Conservation (phyloP, 2,329 filamentous ascomycete genomes). For the Aspergillus viridinutans region DNA sequence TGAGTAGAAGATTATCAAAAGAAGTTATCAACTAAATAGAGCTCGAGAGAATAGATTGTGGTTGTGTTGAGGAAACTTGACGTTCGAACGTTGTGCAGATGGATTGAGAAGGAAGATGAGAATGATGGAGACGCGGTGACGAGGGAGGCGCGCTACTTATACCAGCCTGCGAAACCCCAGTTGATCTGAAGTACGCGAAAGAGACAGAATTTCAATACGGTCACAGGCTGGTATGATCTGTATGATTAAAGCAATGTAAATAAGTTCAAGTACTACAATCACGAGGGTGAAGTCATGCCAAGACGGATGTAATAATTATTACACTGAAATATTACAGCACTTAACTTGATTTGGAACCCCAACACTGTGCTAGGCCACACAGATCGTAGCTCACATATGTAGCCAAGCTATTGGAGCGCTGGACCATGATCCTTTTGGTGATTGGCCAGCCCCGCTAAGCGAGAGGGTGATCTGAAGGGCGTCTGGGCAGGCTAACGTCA, state of each 20-base stretch:
- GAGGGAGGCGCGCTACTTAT: constrained; percentile 45
- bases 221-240: constrained; percentile 41
- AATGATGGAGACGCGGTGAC: constrained; percentile 36
- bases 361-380: constrained; percentile 2
- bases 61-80: constrained; percentile 26
- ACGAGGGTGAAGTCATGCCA: constrained; percentile 12
- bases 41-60: background rate
- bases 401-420: constrained; percentile 11
- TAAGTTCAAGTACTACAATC: constrained; percentile 15
- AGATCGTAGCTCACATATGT: constrained; percentile 12
- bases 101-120: constrained; percentile 29
- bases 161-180: constrained; percentile 37
- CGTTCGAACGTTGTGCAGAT: constrained; percentile 20
- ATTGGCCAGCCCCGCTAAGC: constrained; percentile 41
- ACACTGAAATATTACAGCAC: constrained; percentile 19
- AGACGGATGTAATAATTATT: constrained; percentile 18
- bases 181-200: constrained; percentile 44
- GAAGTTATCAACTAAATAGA: constrained; percentile 6
- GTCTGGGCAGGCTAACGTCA: constrained; percentile 41
- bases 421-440: constrained; percentile 31
- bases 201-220: constrained; percentile 46
- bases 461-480: constrained; percentile 45
- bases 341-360: constrained; percentile 25
- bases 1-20: constrained; percentile 25
- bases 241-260: constrained; percentile 37